phyloP scores from a whole-genome alignment of 2,329 filamentous ascomycete species.

The Peltaster fructicola region DNA sequence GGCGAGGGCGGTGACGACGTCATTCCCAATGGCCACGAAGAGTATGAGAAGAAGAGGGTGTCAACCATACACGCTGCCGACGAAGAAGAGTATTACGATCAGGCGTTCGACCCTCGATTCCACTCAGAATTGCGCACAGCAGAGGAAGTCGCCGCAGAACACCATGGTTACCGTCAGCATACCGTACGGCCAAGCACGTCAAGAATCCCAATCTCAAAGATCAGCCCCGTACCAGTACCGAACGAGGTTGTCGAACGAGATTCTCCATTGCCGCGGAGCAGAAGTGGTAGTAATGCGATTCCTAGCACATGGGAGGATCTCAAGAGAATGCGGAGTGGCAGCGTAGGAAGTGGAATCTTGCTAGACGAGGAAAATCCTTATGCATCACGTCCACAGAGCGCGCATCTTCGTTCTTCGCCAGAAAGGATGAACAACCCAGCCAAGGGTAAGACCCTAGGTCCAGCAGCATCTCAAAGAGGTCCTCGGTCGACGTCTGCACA shows the following conservation, averaged over 20 bases:
- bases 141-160: conserved; percentile 52
- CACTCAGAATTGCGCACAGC: conserved; percentile 59
- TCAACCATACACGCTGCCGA: conserved; percentile 21
- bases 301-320: conserved; percentile 34
- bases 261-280: conserved; percentile 44
- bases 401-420: conserved; percentile 8
- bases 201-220: conserved; percentile 70
- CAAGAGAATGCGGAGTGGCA: conserved; percentile 45
- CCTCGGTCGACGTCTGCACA: conserved; percentile 3
- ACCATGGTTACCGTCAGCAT: conserved; percentile 30
- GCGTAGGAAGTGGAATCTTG: conserved; percentile 35
- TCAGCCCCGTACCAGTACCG: conserved; percentile 60
- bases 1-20: conserved; percentile 9
- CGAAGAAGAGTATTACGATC: conserved; percentile 19
- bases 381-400: conserved; percentile 23
- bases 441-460: conserved; percentile 5
- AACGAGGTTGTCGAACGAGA: conserved; percentile 57
- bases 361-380: conserved; percentile 31
- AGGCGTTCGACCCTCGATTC: conserved; percentile 27
- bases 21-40: conserved; percentile 4
- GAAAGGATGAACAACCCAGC: conserved; percentile 18
- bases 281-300: conserved; percentile 37
- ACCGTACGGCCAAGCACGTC: conserved; percentile 38
- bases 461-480: too few species aligned
- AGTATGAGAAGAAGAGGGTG: conserved; percentile 10